Evolutionary conservation across 345 rosid genomes (phyloP).

Genomic region (Hibiscus trionum): DNA sequence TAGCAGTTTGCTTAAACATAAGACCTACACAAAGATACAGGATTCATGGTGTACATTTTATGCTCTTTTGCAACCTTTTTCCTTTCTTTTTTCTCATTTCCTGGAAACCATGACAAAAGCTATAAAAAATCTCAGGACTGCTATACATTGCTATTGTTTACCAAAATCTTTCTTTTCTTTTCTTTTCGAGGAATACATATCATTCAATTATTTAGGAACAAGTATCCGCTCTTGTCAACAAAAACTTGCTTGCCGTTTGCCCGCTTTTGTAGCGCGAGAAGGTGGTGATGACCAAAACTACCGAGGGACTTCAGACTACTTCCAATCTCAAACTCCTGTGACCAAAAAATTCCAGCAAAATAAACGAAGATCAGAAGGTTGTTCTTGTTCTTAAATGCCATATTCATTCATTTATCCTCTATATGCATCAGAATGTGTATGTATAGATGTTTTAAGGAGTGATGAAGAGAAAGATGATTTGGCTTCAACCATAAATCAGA

Average conservation of each 20-base stretch:
- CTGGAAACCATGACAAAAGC: neutral
- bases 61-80: neutral
- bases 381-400: neutral
- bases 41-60: neutral
- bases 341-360: neutral
- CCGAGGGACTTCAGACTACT: neutral
- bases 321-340: conserved; percentile 5
- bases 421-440: neutral
- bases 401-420: neutral
- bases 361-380: neutral
- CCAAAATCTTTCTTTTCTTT: neutral
- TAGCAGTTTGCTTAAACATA: neutral
- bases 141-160: neutral
- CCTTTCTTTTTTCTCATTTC: neutral
- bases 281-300: neutral
- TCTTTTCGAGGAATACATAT: neutral
- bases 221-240: neutral
- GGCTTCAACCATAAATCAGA: neutral
- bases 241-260: neutral
- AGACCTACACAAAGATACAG: neutral
- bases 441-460: neutral
- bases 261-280: neutral
- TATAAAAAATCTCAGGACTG: neutral
- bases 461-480: too few species aligned
- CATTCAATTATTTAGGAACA: neutral